Conservation (phyloP, 352 stramenopile genomes). For the Elongisporangium anandrum region DNA sequence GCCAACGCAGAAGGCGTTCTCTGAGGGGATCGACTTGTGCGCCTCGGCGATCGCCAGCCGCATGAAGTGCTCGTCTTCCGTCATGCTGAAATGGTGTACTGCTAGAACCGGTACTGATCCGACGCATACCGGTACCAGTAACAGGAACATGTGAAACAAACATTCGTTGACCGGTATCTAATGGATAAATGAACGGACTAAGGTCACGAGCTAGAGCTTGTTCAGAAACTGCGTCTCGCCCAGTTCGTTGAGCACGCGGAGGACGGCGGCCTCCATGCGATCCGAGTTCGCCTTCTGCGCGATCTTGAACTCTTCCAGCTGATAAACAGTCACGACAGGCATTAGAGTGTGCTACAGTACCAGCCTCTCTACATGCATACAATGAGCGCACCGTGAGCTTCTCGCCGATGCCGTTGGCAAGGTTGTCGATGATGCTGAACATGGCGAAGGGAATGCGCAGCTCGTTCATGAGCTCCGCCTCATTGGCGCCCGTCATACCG, state of each 20-base stretch:
- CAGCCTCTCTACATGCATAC: background rate
- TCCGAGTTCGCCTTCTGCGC: constrained; percentile 72
- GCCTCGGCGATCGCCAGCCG: constrained; percentile 74
- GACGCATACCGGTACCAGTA: background rate
- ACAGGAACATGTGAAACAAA: too few species aligned
- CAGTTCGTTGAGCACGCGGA: constrained; percentile 53
- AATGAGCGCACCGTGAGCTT: constrained; percentile 47
- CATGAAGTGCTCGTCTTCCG: constrained; percentile 68
- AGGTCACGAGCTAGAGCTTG: constrained; percentile 11
- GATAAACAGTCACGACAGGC: background rate
- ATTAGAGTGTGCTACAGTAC: background rate
- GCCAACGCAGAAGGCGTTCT: constrained; percentile 80
- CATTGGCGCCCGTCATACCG: constrained; percentile 87
- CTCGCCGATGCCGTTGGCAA: constrained; percentile 81
- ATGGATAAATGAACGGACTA: background rate
- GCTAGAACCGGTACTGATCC: background rate
- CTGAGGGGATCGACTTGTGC: constrained; percentile 62
- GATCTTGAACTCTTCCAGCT: constrained; percentile 70
- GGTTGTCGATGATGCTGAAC: constrained; percentile 87
- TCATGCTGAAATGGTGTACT: background rate
- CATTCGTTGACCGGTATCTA: background rate
- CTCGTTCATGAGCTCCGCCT: constrained; percentile 84
- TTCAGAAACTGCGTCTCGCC: constrained; percentile 23
- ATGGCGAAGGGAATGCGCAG: constrained; percentile 79
- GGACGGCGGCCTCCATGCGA: constrained; percentile 62